Percentiles rank a stretch among this genome's conserved stretches.
Conservation (phyloP, 805 yeast species). For the Ogataea angusta region DNA sequence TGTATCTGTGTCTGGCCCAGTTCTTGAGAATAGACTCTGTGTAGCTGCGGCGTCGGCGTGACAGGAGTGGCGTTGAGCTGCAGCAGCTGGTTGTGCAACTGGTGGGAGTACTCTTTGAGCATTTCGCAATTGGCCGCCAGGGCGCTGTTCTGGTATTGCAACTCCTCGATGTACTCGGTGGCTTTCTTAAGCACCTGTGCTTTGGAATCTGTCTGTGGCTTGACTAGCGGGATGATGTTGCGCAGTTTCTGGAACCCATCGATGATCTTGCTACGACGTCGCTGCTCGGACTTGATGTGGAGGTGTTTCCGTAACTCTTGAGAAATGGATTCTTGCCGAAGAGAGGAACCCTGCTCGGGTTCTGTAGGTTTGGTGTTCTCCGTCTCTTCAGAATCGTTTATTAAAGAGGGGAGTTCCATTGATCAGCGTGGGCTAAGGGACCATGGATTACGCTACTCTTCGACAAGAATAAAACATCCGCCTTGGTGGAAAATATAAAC, state of each 20-base stretch:
- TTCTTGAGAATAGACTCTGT: background rate
- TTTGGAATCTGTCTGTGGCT: slow-evolving; percentile 43
- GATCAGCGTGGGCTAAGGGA: background rate
- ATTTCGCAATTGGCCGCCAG: slow-evolving; percentile 20
- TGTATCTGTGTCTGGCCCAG: slow-evolving; percentile 5
- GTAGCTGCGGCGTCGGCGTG: slow-evolving; percentile 13
- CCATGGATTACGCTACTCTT: slow-evolving; percentile 1
- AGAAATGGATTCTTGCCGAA: slow-evolving; percentile 13
- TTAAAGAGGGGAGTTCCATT: slow-evolving; percentile 16
- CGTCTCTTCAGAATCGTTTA: slow-evolving; percentile 8
- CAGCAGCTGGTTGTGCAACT: slow-evolving; percentile 18
- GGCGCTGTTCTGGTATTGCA: slow-evolving; percentile 31
- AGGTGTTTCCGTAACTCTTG: slow-evolving; percentile 32
- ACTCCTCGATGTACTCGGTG: slow-evolving; percentile 38
- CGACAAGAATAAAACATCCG: slow-evolving; percentile 1
- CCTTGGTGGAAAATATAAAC: background rate
- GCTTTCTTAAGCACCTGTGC: slow-evolving; percentile 41
- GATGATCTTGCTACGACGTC: slow-evolving; percentile 43
- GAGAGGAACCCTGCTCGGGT: background rate
- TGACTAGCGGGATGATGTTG: slow-evolving; percentile 38
- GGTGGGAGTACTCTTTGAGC: slow-evolving; percentile 21
- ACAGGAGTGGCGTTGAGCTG: slow-evolving; percentile 14
- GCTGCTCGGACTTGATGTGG: slow-evolving; percentile 44
- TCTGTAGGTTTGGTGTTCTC: background rate
- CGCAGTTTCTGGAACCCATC: slow-evolving; percentile 43